phyloP scores from a whole-genome alignment of 331 rosid species.

The Quercus tomentella region DNA sequence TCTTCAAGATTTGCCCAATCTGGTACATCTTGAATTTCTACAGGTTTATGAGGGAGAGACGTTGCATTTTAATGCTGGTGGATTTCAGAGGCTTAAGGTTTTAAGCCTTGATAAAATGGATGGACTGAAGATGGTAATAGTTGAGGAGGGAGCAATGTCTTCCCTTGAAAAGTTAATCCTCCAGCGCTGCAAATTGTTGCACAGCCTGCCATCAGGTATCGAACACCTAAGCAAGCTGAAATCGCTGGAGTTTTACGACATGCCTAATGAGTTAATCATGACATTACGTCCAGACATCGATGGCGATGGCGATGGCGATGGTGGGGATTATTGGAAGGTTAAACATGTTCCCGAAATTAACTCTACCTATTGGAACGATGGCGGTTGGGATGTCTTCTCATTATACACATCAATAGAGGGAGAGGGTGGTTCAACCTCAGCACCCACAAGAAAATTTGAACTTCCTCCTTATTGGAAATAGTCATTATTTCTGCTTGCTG shows the following conservation, averaged over 20 bases:
- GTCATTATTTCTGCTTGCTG: too few relatives aligned
- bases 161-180: constrained; percentile 20
- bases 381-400: too few relatives aligned
- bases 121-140: constrained; percentile 5
- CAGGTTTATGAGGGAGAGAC: constrained; percentile 8
- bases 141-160: constrained; percentile 19
- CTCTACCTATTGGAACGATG: too few relatives aligned
- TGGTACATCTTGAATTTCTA: constrained; percentile 15
- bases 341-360: too few relatives aligned
- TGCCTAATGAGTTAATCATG: constrained; percentile 21
- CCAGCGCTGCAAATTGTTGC: constrained; percentile 8
- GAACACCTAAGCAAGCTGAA: constrained; percentile 19
- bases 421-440: too few relatives aligned
- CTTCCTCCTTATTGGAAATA: too few relatives aligned
- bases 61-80: constrained; percentile 14
- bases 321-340: not conserved
- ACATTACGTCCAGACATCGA: constrained; percentile 6
- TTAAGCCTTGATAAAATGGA: constrained; percentile 15
- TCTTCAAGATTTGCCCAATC: constrained; percentile 24
- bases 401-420: too few relatives aligned
- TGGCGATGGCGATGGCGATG: not conserved
- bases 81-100: constrained; percentile 25
- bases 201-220: constrained; percentile 27
- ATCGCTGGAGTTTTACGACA: constrained; percentile 17
- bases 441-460: too few relatives aligned